These are phyloP conservation scores for Aspergillus eucalypticola DNA, from an alignment of 2,329 filamentous ascomycete genomes.

Conservation along the genomic window DNA sequence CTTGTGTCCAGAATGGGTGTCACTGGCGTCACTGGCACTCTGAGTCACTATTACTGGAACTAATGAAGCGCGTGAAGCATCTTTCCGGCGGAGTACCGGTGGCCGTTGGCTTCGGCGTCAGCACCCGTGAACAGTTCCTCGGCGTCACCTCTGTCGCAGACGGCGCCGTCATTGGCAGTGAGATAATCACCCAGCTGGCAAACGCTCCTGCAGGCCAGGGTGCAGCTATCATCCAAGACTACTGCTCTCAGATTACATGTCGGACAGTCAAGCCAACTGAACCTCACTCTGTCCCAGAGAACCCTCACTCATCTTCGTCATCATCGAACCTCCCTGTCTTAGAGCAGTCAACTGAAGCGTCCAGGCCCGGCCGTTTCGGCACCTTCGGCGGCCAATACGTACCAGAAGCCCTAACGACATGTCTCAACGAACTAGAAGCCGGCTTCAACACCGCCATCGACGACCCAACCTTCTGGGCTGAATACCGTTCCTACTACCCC, in stretches of 20 bases:
- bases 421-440: conserved; percentile 78
- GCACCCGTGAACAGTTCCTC: conserved; percentile 85
- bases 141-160: conserved; percentile 79
- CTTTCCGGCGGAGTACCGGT: conserved; percentile 84
- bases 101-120: conserved; percentile 91
- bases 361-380: conserved; percentile 59
- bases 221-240: conserved; percentile 73
- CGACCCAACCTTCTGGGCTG: conserved; percentile 90
- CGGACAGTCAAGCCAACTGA: conserved; percentile 46
- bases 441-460: conserved; percentile 83
- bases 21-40: conserved; percentile 78
- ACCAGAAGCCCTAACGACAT: conserved; percentile 95
- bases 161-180: conserved; percentile 90
- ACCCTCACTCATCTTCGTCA: not conserved
- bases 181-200: conserved; percentile 78
- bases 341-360: not conserved
- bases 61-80: conserved; percentile 79
- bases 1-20: conserved; percentile 94
- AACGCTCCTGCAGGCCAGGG: conserved; percentile 64
- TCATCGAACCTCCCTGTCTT: not conserved
- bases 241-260: conserved; percentile 70
- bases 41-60: conserved; percentile 75
- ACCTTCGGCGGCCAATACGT: conserved; percentile 95
- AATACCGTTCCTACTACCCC: conserved; percentile 86
- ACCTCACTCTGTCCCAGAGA: not conserved